Evolutionary conservation across 805 yeast species (phyloP).

Genomic region (Yarrowia divulgata): DNA sequence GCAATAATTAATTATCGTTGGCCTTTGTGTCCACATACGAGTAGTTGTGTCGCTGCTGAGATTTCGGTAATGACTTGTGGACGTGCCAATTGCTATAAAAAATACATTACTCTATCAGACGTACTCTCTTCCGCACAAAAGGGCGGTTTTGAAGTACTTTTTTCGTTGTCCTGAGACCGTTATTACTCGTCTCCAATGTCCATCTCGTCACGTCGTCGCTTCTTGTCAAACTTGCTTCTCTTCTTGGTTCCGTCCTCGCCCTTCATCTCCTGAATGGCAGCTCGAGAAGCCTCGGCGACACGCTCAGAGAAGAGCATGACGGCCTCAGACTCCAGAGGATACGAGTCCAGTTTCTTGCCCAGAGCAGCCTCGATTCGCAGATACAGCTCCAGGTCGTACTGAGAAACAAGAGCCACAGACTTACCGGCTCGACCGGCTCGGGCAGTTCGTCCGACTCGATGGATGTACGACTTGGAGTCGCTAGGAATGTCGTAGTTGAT

Average conservation of each 20-base stretch:
- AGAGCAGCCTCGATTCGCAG: constrained; percentile 88
- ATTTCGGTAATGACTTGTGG: no score
- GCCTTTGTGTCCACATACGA: no score
- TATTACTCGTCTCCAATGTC: constrained; percentile 55
- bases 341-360: constrained; percentile 79
- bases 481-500: constrained; percentile 93
- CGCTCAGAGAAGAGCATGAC: constrained; percentile 80
- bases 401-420: constrained; percentile 85
- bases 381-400: constrained; percentile 89
- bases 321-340: constrained; percentile 75
- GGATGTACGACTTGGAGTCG: constrained; percentile 94
- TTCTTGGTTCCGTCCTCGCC: constrained; percentile 58
- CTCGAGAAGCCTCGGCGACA: constrained; percentile 90
- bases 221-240: constrained; percentile 53
- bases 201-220: constrained; percentile 55
- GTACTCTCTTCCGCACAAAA: neutral
- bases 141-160: neutral
- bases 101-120: constrained; percentile 12
- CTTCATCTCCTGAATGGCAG: constrained; percentile 82
- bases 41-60: no score
- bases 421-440: constrained; percentile 95
- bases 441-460: constrained; percentile 98
- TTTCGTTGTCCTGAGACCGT: neutral
- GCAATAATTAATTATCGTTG: no score
- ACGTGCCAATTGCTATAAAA: no score